Evolutionary conservation across 176 grass and related monocot genomes (phyloP).

Genomic region (Ensete ventricosum): DNA sequence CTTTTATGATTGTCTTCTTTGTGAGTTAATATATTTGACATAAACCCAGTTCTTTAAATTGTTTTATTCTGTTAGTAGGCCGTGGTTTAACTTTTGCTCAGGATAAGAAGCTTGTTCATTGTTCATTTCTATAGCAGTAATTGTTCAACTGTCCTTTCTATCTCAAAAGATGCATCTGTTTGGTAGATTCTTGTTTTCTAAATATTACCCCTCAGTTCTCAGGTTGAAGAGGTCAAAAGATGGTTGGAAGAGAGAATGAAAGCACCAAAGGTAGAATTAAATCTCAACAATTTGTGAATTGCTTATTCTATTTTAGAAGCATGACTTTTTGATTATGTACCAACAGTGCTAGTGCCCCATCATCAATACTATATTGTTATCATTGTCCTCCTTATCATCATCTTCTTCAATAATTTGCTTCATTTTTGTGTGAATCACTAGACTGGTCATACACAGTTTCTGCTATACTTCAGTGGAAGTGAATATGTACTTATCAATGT

Average conservation of each 20-base stretch:
- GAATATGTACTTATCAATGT: neutral
- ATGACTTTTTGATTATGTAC: neutral
- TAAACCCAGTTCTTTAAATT: too few relatives aligned
- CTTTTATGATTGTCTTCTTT: too few relatives aligned
- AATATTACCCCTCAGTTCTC: slow-evolving; percentile 22
- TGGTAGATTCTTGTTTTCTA: neutral
- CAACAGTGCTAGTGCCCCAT: neutral
- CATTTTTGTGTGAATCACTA: neutral
- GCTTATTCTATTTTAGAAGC: neutral
- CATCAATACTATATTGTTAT: neutral
- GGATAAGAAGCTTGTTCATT: neutral
- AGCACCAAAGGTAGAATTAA: slow-evolving; percentile 46
- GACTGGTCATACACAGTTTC: neutral
- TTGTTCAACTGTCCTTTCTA: neutral
- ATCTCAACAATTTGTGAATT: neutral
- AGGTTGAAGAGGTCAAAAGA: slow-evolving; percentile 90
- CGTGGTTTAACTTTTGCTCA: neutral
- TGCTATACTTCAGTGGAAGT: neutral
- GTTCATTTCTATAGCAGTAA: neutral
- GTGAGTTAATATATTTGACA: too few relatives aligned
- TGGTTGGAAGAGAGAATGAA: slow-evolving; percentile 80
- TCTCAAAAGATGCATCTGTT: neutral
- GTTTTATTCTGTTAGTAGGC: neutral
- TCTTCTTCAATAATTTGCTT: neutral
- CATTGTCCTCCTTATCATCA: neutral